A percentile compares a stretch with the other conserved stretches of the same genome.
Evolutionary conservation across 2,329 filamentous ascomycete species (phyloP).

Genomic region (Escovopsis sp.): DNA sequence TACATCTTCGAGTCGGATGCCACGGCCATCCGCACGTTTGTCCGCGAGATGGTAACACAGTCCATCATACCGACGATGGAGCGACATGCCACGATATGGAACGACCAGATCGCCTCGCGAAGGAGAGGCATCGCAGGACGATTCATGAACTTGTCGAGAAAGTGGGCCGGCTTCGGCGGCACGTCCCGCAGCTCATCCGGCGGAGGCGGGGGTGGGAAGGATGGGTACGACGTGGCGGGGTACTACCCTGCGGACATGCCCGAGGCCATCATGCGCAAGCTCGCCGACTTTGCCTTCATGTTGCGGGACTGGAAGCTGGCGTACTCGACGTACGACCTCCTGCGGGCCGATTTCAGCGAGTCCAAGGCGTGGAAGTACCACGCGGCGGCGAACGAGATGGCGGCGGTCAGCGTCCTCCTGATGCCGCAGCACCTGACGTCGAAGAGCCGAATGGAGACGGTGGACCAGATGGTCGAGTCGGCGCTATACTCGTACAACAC

Average conservation of each 20-base stretch:
- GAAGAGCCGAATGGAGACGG: constrained; percentile 63
- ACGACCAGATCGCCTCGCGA: constrained; percentile 87
- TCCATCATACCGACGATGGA: constrained; percentile 96
- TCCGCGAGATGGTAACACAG: constrained; percentile 89
- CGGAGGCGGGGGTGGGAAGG: constrained; percentile 31
- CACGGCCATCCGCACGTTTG: constrained; percentile 72
- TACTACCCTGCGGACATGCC: constrained; percentile 74
- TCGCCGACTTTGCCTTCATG: constrained; percentile 96
- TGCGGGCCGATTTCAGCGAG: constrained; percentile 78
- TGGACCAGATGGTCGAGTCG: constrained; percentile 78
- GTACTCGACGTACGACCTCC: constrained; percentile 77
- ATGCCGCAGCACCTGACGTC: constrained; percentile 55
- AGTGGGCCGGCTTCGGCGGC: constrained; percentile 70
- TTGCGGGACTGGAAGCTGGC: constrained; percentile 90
- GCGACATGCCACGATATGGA: constrained; percentile 79
- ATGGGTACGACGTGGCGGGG: constrained; percentile 66
- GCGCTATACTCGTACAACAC: constrained; percentile 87
- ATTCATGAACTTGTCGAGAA: constrained; percentile 87
- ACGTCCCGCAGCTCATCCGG: constrained; percentile 45
- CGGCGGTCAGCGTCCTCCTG: constrained; percentile 67
- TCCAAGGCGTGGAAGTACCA: constrained; percentile 97
- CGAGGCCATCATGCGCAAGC: constrained; percentile 81
- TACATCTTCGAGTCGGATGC: constrained; percentile 89
- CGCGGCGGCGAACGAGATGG: constrained; percentile 91
- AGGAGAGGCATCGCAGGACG: constrained; percentile 77